Evolutionary conservation across 164 flowering plant genomes (phyloP).

Genomic region (Magnolia kwangsiensis): DNA sequence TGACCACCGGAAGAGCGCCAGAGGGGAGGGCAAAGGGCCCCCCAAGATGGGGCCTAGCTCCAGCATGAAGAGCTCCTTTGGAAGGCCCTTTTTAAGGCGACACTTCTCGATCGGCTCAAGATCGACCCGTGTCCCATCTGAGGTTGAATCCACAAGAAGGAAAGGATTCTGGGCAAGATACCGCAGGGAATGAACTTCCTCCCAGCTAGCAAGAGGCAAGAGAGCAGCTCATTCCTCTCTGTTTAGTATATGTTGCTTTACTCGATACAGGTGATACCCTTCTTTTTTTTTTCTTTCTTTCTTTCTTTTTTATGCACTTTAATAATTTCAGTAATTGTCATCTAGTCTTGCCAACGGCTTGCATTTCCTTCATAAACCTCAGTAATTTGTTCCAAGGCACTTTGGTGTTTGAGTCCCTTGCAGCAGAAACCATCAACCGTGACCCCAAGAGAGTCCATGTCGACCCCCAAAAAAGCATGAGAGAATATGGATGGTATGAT

Average conservation of each 20-base stretch:
- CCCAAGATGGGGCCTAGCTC: constrained; percentile 54
- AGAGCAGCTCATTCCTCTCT: not conserved
- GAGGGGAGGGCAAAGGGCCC: constrained; percentile 32
- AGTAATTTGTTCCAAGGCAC: not conserved
- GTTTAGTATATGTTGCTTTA: not conserved
- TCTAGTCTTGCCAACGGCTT: not conserved
- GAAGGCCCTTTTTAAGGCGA: constrained; percentile 66
- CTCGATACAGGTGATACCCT: not conserved
- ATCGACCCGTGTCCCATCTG: constrained; percentile 36
- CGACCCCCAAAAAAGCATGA: not conserved
- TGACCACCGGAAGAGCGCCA: constrained; percentile 24
- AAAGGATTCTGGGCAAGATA: constrained; percentile 75
- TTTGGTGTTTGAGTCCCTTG: not conserved
- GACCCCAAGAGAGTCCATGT: not conserved
- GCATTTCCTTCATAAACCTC: not conserved
- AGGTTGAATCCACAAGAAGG: constrained; percentile 41
- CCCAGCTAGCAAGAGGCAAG: constrained; percentile 16
- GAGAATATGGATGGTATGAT: too few relatives aligned
- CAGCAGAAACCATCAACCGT: not conserved
- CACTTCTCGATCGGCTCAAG: constrained; percentile 72
- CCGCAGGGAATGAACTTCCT: constrained; percentile 34
- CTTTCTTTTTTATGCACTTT: not conserved
- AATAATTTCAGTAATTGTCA: not conserved
- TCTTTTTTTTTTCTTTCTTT: not conserved
- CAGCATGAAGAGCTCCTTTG: constrained; percentile 46